Evolutionary conservation across 257 asterid species (phyloP).

Genomic region (Parsonsia alboflavescens): DNA sequence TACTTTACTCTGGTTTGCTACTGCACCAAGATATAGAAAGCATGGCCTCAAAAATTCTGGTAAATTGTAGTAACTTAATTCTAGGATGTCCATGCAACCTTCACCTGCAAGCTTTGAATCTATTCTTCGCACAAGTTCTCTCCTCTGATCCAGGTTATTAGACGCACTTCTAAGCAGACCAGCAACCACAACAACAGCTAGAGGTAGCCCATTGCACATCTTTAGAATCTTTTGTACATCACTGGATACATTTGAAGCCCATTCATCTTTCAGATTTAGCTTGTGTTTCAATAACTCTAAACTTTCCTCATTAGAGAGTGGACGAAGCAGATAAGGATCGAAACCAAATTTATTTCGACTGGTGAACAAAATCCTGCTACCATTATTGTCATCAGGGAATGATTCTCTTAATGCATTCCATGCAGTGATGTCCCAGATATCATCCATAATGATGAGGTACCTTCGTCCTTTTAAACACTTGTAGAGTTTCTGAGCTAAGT

Average conservation of each 20-base stretch:
- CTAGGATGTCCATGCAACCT: not conserved
- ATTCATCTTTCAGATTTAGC: not conserved
- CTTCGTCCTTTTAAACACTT: not conserved
- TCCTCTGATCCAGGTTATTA: not conserved
- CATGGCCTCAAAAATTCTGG: conserved; percentile 13
- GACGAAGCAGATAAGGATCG: not conserved
- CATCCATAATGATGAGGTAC: not conserved
- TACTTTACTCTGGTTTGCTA: not conserved
- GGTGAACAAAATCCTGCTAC: conserved; percentile 13
- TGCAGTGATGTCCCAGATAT: not conserved
- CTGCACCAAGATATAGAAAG: conserved; percentile 17
- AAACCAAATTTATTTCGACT: not conserved
- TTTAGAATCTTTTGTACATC: not conserved
- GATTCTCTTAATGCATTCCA: not conserved
- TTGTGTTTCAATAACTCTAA: not conserved
- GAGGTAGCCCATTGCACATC: conserved; percentile 9
- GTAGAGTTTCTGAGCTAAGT: not conserved
- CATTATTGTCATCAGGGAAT: conserved; percentile 13
- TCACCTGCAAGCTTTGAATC: not conserved
- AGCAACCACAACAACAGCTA: conserved; percentile 4
- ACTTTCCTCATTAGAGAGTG: conserved; percentile 10
- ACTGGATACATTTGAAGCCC: not conserved
- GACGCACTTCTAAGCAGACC: not conserved
- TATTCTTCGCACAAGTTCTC: not conserved
- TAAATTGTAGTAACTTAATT: not conserved